Evolutionary conservation across 2,329 filamentous ascomycete genomes (phyloP), one percentile per base, ranked within the genome.

Genomic region (Neofusicoccum sp.): DNA sequence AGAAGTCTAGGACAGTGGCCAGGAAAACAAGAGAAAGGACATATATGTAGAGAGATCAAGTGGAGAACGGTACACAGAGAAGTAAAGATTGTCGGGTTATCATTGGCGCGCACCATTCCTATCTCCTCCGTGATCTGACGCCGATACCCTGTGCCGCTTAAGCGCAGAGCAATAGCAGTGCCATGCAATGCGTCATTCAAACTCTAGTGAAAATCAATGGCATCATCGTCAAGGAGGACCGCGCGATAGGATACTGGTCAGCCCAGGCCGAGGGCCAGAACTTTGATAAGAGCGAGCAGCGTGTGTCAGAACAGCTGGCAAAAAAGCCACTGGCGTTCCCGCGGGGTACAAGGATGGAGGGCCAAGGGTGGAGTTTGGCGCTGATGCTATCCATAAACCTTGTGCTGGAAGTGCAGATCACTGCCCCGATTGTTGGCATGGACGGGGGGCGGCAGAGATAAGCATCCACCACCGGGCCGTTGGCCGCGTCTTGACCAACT

Each of bases 401-500:
- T 28, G 24, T 16, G 12, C 24, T 12, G 34, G 16, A 40, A 28
- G 11, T 12, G 49, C 26, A 26, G 49, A 54, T 54, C 49, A 12
- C 24, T 54, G 24, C 49, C 49, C 14, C 12, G 34, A 54, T 30
- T 3, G 49, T 33, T 20, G 48, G 11, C 11, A 28, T 12, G 9
- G 11, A 33, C 48, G 33, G 34, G 20, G 33, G 6, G 24, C 14
- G 36, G 24, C 26, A 54, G 31, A 51, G 49, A 54, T 54, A 54
- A 54, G 49, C 49, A 40, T 54, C 26, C 26, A 36, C 49, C 49
- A 54, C 41, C 36, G 49, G 49, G 9, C 24, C 8, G 40, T 54
- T 31, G 49, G 9, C 36, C 33, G 11, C 34, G 28, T 33, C 49
- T 38, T 54, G 49, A 54, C 49, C 49, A 54, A 54, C 49, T 41